These are phyloP conservation scores for Neoscytalidium dimidiatum DNA, from an alignment of 2,329 filamentous ascomycete species.

Conservation along the genomic window DNA sequence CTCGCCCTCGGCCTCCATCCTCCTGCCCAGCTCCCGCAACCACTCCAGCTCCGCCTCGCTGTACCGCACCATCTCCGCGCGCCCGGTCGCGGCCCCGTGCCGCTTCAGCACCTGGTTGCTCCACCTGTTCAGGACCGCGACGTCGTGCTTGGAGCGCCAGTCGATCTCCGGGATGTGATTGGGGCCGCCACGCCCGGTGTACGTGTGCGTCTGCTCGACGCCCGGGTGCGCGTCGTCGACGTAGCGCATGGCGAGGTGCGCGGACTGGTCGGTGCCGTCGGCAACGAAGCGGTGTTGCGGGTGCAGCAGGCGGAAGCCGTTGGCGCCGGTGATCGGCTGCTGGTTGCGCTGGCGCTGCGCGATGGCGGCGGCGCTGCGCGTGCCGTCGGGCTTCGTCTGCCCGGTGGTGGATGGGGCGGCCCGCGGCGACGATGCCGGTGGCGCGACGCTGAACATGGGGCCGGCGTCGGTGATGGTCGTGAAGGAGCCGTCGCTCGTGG, in stretches of 20 bases:
- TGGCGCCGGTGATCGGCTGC: background rate
- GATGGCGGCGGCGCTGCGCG: background rate
- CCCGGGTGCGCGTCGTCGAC: background rate
- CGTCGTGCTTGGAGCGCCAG: background rate
- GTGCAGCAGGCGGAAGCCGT: conserved; percentile 13
- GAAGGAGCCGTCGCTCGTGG: background rate
- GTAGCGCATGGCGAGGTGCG: background rate
- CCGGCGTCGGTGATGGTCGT: background rate
- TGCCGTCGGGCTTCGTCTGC: background rate
- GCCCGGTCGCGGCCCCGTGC: background rate
- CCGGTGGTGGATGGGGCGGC: background rate
- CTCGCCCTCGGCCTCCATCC: background rate
- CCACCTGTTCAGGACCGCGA: conserved; percentile 4
- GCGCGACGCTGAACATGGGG: background rate
- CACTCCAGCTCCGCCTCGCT: background rate
- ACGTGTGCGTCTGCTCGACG: background rate
- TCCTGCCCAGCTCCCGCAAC: background rate
- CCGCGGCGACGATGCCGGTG: background rate
- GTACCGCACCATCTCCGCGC: background rate
- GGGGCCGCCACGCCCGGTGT: background rate
- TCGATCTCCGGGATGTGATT: background rate
- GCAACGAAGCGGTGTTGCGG: background rate
- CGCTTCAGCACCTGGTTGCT: background rate
- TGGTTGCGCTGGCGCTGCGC: background rate
- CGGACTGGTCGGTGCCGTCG: background rate